A percentile compares a stretch with the other conserved stretches of the same genome.
Evolutionary conservation across 2,329 filamentous ascomycete genomes (phyloP).

Genomic region (Fusarium sarcochroum): DNA sequence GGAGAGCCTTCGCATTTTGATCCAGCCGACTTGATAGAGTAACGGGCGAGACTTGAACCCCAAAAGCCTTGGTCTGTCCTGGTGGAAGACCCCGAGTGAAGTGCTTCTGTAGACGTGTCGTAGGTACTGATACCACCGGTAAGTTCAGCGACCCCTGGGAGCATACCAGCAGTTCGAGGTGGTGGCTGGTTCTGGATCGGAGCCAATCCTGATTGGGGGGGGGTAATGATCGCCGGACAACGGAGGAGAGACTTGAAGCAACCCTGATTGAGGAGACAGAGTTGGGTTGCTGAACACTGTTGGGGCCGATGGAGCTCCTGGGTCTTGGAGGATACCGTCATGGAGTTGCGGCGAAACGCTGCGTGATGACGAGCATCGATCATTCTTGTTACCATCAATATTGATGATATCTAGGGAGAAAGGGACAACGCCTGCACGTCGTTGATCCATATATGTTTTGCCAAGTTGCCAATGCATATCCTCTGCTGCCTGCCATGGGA

Average conservation of each 20-base stretch:
- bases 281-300: constrained; percentile 58
- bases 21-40: constrained; percentile 57
- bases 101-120: constrained; percentile 61
- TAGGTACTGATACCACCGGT: constrained; percentile 75
- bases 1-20: constrained; percentile 67
- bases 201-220: constrained; percentile 61
- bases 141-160: constrained; percentile 74
- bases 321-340: constrained; percentile 60
- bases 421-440: constrained; percentile 89
- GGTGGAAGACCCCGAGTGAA: constrained; percentile 50
- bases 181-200: constrained; percentile 65
- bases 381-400: constrained; percentile 58
- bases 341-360: constrained; percentile 63
- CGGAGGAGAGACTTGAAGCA: constrained; percentile 53
- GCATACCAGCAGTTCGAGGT: constrained; percentile 59
- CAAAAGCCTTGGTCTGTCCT: constrained; percentile 55
- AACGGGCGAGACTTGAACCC: constrained; percentile 53
- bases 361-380: constrained; percentile 57
- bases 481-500: constrained; percentile 95
- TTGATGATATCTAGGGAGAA: constrained; percentile 78
- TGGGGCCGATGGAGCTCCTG: constrained; percentile 58
- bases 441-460: constrained; percentile 91
- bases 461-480: constrained; percentile 99
- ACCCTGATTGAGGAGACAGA: constrained; percentile 57
- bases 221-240: too few species aligned